phyloP scores from a whole-genome alignment of 2,329 filamentous ascomycete genomes.

The Calonectria pseudoreteaudii region DNA sequence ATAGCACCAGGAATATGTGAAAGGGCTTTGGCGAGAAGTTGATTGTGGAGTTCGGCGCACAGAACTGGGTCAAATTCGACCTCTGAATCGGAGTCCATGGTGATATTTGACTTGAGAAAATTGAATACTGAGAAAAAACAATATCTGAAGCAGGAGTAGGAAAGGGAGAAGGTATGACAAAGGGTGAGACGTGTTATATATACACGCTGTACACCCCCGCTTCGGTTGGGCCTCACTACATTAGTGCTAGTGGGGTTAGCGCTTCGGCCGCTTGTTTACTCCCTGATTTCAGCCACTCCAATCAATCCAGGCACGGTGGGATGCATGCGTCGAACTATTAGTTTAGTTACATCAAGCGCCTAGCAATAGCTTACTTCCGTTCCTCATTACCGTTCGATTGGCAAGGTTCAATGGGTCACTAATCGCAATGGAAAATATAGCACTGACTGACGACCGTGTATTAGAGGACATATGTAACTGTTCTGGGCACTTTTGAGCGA shows the following conservation, averaged over 20 bases:
- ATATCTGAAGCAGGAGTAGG: neutral
- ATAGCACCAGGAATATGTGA: neutral
- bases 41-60: neutral
- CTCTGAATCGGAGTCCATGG: neutral
- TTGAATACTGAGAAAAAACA: neutral
- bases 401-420: too few relatives aligned
- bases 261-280: too few relatives aligned
- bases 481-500: too few relatives aligned
- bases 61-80: neutral
- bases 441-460: too few relatives aligned
- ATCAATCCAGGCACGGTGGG: too few relatives aligned
- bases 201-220: neutral
- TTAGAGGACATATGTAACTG: too few relatives aligned
- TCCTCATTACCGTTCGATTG: too few relatives aligned
- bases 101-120: neutral
- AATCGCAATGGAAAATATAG: too few relatives aligned
- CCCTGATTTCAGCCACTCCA: too few relatives aligned
- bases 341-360: too few relatives aligned
- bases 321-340: too few relatives aligned
- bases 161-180: neutral
- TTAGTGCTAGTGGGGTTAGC: neutral
- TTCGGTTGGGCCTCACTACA: neutral
- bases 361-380: too few relatives aligned
- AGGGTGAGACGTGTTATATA: neutral
- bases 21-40: neutral